Evolutionary conservation across 352 stramenopile species (phyloP).

Genomic region (Aphanomyces astaci): DNA sequence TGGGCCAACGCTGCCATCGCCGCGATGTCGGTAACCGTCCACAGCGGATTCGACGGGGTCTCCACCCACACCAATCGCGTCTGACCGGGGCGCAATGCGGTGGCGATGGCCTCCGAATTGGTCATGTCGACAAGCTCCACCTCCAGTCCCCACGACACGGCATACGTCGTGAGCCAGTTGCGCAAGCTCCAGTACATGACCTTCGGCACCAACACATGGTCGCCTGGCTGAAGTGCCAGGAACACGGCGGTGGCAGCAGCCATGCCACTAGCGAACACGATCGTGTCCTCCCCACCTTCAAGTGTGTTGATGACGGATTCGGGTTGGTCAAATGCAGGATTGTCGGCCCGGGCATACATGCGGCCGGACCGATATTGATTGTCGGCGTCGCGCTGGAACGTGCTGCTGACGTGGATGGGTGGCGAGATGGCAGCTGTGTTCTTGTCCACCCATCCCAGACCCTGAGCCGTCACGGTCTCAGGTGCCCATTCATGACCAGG

Average conservation of each 20-base stretch:
- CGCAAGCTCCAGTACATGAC: constrained; percentile 26
- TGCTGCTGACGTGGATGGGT: constrained; percentile 23
- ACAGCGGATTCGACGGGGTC: constrained; percentile 60
- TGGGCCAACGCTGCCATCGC: constrained; percentile 18
- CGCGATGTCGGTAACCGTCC: constrained; percentile 27
- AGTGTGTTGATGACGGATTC: background rate
- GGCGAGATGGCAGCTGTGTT: constrained; percentile 13
- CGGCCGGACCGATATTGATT: constrained; percentile 14
- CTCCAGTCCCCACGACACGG: background rate
- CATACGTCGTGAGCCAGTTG: background rate
- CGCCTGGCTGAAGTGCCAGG: constrained; percentile 6
- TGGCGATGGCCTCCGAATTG: background rate
- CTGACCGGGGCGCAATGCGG: background rate
- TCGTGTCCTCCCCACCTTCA: constrained; percentile 3
- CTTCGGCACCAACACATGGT: constrained; percentile 18
- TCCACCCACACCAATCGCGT: constrained; percentile 57
- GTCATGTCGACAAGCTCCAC: background rate
- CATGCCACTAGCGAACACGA: constrained; percentile 16
- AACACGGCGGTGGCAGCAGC: constrained; percentile 21
- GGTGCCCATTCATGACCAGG: background rate
- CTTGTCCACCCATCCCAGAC: background rate
- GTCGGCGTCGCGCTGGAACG: constrained; percentile 23
- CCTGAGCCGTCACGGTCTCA: background rate
- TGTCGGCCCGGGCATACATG: constrained; percentile 14
- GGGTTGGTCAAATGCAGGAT: constrained; percentile 3